phyloP scores from a whole-genome alignment of 1,139 yeast species.

The Lodderomyces beijingensis region DNA sequence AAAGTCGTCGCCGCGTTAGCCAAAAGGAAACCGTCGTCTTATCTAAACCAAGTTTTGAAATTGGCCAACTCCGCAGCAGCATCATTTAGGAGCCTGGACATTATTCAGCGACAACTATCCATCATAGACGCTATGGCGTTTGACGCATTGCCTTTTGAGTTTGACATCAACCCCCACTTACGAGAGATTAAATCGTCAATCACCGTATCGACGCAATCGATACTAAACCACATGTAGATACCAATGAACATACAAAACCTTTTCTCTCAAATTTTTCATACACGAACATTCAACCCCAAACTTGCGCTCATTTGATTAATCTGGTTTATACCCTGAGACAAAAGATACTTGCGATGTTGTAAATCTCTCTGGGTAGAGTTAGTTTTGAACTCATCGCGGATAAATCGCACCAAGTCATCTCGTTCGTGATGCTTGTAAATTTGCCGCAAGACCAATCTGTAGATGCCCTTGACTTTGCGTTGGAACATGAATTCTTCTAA shows the following conservation, averaged over 20 bases:
- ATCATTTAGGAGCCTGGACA: constrained; percentile 15
- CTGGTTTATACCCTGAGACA: constrained; percentile 29
- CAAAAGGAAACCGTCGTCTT: not conserved
- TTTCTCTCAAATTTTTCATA: too few species aligned
- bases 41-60: constrained; percentile 1
- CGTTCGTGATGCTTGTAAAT: constrained; percentile 32
- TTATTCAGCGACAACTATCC: constrained; percentile 13
- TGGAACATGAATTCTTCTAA: constrained; percentile 42
- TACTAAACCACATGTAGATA: constrained; percentile 12
- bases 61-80: constrained; percentile 7
- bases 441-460: constrained; percentile 31
- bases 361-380: constrained; percentile 26
- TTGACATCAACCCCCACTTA: constrained; percentile 11
- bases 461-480: constrained; percentile 27
- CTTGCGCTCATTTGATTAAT: constrained; percentile 26
- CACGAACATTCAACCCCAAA: constrained; percentile 16
- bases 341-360: constrained; percentile 35
- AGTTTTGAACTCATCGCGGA: constrained; percentile 32
- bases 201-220: constrained; percentile 13
- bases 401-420: constrained; percentile 29
- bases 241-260: too few species aligned
- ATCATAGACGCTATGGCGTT: constrained; percentile 13
- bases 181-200: constrained; percentile 16
- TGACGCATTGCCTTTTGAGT: constrained; percentile 8
- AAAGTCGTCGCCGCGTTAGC: constrained; percentile 16